Conservation (phyloP, 2,329 filamentous ascomycete species). For the Epicoccum nigrum region DNA sequence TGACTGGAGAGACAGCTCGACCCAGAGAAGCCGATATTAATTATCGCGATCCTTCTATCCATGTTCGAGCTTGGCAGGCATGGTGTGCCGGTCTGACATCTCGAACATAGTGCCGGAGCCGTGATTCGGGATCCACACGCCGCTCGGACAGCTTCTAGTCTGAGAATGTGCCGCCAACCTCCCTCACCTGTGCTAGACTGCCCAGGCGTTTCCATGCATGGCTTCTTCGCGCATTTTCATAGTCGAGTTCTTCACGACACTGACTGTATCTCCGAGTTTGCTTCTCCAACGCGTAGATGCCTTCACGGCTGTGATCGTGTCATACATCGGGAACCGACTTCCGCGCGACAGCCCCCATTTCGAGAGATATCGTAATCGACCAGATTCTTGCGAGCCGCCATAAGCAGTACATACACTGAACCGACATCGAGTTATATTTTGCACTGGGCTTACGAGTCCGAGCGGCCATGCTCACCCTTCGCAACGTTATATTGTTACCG, state of each 20-base stretch:
- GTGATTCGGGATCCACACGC: slow-evolving; percentile 11
- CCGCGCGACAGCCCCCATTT: slow-evolving; percentile 3
- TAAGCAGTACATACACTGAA: not conserved
- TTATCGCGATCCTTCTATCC: not conserved
- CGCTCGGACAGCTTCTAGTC: slow-evolving; percentile 3
- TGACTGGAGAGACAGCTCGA: too few relatives aligned
- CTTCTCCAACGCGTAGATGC: not conserved
- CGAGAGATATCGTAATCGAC: not conserved
- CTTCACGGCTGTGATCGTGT: not conserved
- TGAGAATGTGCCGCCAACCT: slow-evolving; percentile 9
- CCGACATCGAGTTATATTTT: not conserved
- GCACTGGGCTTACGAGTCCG: not conserved
- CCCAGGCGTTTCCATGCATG: slow-evolving; percentile 8
- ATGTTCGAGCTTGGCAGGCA: not conserved
- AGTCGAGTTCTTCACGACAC: slow-evolving; percentile 3
- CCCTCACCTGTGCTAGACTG: slow-evolving; percentile 10
- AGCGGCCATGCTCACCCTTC: slow-evolving; percentile 32
- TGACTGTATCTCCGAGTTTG: not conserved
- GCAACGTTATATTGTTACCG: slow-evolving; percentile 28
- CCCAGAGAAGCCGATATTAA: not conserved
- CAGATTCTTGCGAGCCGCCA: not conserved
- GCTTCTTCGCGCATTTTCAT: not conserved
- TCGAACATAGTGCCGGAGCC: slow-evolving; percentile 6
- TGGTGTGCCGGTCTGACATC: slow-evolving; percentile 3
- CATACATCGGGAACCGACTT: not conserved